These are phyloP conservation scores for Aspergillus brunneoviolaceus DNA, from an alignment of 2,329 filamentous ascomycete genomes.

Conservation along the genomic window DNA sequence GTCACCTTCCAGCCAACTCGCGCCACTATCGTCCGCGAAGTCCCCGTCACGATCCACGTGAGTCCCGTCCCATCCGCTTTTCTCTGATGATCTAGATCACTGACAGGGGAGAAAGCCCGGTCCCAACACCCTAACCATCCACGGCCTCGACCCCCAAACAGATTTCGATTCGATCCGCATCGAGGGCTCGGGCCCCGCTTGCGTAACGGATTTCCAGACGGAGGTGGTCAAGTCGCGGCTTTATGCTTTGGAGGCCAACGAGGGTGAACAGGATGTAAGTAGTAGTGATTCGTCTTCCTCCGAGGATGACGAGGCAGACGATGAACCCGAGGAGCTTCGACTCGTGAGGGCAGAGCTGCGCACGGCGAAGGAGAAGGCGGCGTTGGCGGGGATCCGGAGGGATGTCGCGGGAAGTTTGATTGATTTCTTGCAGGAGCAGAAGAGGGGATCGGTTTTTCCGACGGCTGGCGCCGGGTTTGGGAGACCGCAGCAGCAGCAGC, in stretches of 20 bases:
- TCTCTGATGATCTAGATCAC: too few relatives aligned
- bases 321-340: slow-evolving; percentile 19
- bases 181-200: slow-evolving; percentile 58
- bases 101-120: slow-evolving; percentile 44
- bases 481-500: slow-evolving; percentile 20
- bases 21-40: slow-evolving; percentile 61
- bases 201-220: slow-evolving; percentile 63
- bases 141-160: slow-evolving; percentile 54
- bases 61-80: background rate
- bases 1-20: slow-evolving; percentile 63
- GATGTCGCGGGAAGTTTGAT: slow-evolving; percentile 24
- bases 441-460: background rate
- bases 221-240: slow-evolving; percentile 57
- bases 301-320: slow-evolving; percentile 18
- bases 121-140: slow-evolving; percentile 56
- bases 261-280: background rate
- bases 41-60: slow-evolving; percentile 55
- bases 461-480: slow-evolving; percentile 5
- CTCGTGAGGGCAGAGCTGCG: slow-evolving; percentile 23
- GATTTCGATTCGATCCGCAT: slow-evolving; percentile 61
- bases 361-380: slow-evolving; percentile 33
- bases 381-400: slow-evolving; percentile 28
- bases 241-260: slow-evolving; percentile 40
- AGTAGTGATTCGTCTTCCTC: background rate
- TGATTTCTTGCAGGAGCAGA: slow-evolving; percentile 38